Conservation (phyloP, 2,329 filamentous ascomycete genomes). For the Claviceps digitariae region DNA sequence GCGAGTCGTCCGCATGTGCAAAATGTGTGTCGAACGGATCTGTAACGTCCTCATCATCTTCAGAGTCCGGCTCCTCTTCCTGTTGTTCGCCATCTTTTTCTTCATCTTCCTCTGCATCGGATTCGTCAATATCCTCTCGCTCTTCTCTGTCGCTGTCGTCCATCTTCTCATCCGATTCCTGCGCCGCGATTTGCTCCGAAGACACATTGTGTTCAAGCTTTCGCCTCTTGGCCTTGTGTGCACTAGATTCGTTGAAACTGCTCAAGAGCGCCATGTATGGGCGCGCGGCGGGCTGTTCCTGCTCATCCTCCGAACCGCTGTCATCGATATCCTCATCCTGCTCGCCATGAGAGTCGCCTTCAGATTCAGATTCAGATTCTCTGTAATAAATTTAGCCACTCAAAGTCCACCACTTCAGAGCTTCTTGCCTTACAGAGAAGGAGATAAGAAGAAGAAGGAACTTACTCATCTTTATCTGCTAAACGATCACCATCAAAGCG, state of each 20-base stretch:
- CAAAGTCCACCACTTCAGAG: not conserved
- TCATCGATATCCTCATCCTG: constrained; percentile 25
- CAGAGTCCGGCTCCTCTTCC: constrained; percentile 24
- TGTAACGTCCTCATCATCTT: constrained; percentile 37
- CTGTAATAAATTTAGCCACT: constrained; percentile 3
- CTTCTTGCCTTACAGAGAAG: not conserved
- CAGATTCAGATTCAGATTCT: constrained; percentile 7
- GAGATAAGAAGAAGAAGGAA: not conserved
- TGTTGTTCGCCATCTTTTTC: constrained; percentile 6
- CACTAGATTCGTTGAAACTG: constrained; percentile 34
- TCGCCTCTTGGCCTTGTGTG: constrained; percentile 39
- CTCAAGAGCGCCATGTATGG: constrained; percentile 47
- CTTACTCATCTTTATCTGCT: constrained; percentile 25
- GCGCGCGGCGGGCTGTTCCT: constrained; percentile 26
- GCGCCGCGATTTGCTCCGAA: constrained; percentile 11
- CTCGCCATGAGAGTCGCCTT: constrained; percentile 15
- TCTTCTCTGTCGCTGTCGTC: constrained; percentile 28
- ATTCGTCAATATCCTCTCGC: constrained; percentile 12
- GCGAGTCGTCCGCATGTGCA: constrained; percentile 48
- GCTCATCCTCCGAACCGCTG: constrained; percentile 29
- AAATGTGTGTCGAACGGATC: constrained; percentile 81
- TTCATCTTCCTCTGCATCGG: constrained; percentile 11
- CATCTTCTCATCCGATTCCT: not conserved
- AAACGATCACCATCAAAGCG: constrained; percentile 23
- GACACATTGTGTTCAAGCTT: constrained; percentile 33